A percentile compares a stretch with the other conserved stretches of the same genome.
Evolutionary conservation across 306 rosid genomes (phyloP).

Genomic region (Alnus rubra): DNA sequence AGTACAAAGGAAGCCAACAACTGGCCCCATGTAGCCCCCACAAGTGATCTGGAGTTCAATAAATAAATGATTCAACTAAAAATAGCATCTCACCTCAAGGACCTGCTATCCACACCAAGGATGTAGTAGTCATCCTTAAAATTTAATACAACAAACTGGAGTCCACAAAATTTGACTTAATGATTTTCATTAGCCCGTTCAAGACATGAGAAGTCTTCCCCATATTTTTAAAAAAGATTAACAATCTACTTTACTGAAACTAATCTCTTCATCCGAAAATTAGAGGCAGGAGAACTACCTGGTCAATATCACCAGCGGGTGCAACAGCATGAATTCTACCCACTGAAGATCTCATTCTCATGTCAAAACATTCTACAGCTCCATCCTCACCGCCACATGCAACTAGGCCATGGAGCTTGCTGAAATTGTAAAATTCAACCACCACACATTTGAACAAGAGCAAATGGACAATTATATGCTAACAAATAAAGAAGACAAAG

Average conservation of each 20-base stretch:
- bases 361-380: slow-evolving; percentile 90
- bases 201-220: slow-evolving; percentile 8
- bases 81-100: neutral
- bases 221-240: neutral
- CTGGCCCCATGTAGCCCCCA: neutral
- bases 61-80: neutral
- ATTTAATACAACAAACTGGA: neutral
- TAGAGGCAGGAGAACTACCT: slow-evolving; percentile 51
- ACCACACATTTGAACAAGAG: slow-evolving; percentile 27
- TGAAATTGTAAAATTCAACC: slow-evolving; percentile 41
- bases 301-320: slow-evolving; percentile 69
- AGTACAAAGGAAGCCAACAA: neutral
- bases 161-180: slow-evolving; percentile 4
- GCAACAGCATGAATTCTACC: slow-evolving; percentile 87
- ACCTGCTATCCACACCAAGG: neutral
- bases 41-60: neutral
- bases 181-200: slow-evolving; percentile 9
- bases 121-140: neutral
- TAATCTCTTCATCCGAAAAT: slow-evolving; percentile 5
- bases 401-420: slow-evolving; percentile 87
- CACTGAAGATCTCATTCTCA: slow-evolving; percentile 73
- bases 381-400: slow-evolving; percentile 99
- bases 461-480: neutral
- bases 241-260: neutral
- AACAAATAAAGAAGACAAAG: slow-evolving; percentile 27